These are phyloP conservation scores for Parmales sp. DNA, from an alignment of 108 stramenopile genomes.

Conservation along the genomic window DNA sequence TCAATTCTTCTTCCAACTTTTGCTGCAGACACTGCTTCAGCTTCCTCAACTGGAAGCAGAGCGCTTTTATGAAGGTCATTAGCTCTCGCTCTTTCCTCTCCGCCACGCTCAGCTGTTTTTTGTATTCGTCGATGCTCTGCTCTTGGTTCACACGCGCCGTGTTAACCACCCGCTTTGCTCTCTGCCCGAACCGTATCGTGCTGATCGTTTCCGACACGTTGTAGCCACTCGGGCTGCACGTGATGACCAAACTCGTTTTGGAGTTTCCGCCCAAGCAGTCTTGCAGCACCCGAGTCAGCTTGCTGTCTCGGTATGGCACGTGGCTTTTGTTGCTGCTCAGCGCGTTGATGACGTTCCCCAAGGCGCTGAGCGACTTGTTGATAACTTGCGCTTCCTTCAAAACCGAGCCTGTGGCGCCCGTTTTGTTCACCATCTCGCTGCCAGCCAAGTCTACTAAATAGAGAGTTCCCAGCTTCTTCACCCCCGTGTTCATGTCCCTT, in stretches of 20 bases:
- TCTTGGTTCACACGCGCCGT: neutral
- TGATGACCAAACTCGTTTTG: constrained; percentile 62
- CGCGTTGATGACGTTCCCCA: constrained; percentile 58
- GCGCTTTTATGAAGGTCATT: constrained; percentile 41
- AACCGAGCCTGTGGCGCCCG: constrained; percentile 32
- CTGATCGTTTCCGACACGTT: constrained; percentile 69
- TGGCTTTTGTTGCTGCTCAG: constrained; percentile 13
- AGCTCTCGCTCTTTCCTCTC: constrained; percentile 47
- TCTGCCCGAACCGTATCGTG: constrained; percentile 65
- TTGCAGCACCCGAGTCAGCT: constrained; percentile 61
- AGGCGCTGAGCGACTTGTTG: constrained; percentile 59
- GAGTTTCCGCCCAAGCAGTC: constrained; percentile 81
- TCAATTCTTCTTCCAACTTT: constrained; percentile 3
- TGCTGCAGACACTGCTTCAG: constrained; percentile 22
- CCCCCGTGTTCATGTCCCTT: constrained; percentile 32
- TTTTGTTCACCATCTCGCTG: constrained; percentile 50
- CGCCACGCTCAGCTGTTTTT: constrained; percentile 40
- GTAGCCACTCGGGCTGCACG: constrained; percentile 65
- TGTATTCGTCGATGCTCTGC: constrained; percentile 25
- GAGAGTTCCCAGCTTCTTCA: constrained; percentile 42
- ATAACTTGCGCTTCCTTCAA: constrained; percentile 61
- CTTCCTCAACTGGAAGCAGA: constrained; percentile 51
- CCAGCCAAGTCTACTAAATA: constrained; percentile 80
- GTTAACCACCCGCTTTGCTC: constrained; percentile 45
- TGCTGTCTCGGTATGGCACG: constrained; percentile 54